Base-by-base conservation (phyloP, 2,329 filamentous ascomycete genomes). In the Monosporascus cannonballus region DNA sequence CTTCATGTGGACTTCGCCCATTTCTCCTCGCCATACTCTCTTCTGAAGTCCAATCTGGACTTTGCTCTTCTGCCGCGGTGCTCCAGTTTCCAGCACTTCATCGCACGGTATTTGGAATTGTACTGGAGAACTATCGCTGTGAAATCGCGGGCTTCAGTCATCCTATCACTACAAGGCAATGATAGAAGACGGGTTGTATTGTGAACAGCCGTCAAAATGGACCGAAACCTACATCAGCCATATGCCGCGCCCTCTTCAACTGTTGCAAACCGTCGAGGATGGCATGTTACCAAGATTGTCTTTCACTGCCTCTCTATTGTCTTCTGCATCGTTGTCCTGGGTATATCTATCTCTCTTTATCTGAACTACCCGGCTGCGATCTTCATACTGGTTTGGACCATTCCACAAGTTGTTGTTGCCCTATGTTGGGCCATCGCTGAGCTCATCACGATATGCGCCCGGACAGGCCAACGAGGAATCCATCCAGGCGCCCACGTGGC, bases 401-500 rank as follows among this genome's bases (percentile, higher is more conserved):
- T 54, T 5, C 62, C 62, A 6, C 59, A 63, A 24, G 60, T 59
- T 27, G 59, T 52, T n/a, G 54, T 54, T 15, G 57, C 59, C 20
- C 22, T 65, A 27, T 36, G 56, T 24, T 65, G 61, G 63, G 54
- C 53, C 37, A 53, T 52, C 22, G 53, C 58, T 15, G 61, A 63
- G 44, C 54, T 63, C 38, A 54, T 56, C 54, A 57, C 61, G 8
- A 44, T 58, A 18, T 59, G 54, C 41, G 49, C 53, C 18, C 53
- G 55, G 34, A 20, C 24, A n/a, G 36, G 42, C 9, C 52, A 54
- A 25, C 56, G 58, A 6, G 57, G 59, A 17, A 69, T 67, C 48
- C 64, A 67, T 41, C 66, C 66, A 2, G 65, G 65, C 30, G 66
- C 65, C 17, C 56, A 61, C 34, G 60, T 63, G 9, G 62, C 55